Percentiles rank a stretch among this genome's conserved stretches.
These are phyloP conservation scores for Sistotremastrum niveocremeum DNA, from an alignment of 768 basidiomycete genomes.

Conservation along the genomic window DNA sequence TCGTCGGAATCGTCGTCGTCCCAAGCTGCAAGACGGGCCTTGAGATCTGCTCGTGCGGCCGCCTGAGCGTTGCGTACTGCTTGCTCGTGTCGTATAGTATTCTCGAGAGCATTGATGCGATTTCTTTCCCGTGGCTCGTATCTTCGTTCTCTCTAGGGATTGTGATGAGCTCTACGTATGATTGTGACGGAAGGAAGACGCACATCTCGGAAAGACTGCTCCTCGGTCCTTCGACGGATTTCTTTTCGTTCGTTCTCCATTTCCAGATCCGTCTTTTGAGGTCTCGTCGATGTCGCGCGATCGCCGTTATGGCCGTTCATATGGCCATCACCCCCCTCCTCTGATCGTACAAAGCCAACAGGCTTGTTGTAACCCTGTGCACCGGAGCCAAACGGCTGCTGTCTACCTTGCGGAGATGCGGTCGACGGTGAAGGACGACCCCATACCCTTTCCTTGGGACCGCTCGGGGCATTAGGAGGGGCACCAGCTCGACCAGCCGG, in stretches of 20 bases:
- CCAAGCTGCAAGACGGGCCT: conserved; percentile 72
- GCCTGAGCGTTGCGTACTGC: conserved; percentile 66
- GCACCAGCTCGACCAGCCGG: conserved; percentile 28
- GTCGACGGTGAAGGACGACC: no score
- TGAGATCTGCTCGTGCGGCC: conserved; percentile 67
- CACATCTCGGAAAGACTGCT: conserved; percentile 77
- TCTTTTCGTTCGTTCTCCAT: conserved; percentile 74
- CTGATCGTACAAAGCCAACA: conserved; percentile 69
- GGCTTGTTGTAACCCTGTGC: conserved; percentile 71
- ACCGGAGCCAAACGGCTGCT: conserved; percentile 47
- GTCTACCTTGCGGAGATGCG: conserved; percentile 20
- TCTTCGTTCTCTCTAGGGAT: conserved; percentile 81
- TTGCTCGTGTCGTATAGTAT: conserved; percentile 59
- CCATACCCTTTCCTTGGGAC: conserved; percentile 4
- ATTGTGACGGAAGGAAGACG: conserved; percentile 20
- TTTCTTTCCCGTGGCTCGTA: conserved; percentile 83
- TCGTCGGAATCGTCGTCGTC: conserved; percentile 92
- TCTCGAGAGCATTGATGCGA: conserved; percentile 64
- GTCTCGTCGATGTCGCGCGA: conserved; percentile 19
- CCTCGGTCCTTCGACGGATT: conserved; percentile 62
- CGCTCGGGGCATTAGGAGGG: no score
- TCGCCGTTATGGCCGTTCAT: conserved; percentile 21
- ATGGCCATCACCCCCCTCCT: conserved; percentile 30
- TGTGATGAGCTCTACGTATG: no score
- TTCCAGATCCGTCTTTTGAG: conserved; percentile 73